Evolutionary conservation across 2,329 filamentous ascomycete species (phyloP).

Genomic region (Monilinia polystroma): DNA sequence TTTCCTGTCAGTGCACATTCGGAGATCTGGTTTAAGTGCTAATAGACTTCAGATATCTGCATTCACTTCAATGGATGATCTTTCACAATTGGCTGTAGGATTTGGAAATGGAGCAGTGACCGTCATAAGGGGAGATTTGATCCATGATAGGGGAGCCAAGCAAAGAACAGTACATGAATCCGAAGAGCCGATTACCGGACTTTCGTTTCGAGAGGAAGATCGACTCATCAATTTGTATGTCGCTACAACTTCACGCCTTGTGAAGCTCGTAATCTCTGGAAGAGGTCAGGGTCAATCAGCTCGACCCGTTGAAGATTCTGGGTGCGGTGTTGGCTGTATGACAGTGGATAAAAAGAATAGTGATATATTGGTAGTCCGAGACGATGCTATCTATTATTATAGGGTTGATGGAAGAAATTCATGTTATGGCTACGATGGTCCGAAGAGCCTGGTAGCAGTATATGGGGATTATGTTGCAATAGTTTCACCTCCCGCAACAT

Average conservation of each 20-base stretch:
- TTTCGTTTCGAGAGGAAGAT: conserved; percentile 67
- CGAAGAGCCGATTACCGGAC: conserved; percentile 90
- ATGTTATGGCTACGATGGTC: conserved; percentile 86
- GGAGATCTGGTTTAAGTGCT: not conserved
- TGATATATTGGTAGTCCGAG: conserved; percentile 86
- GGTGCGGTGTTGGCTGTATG: conserved; percentile 95
- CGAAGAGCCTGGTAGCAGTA: conserved; percentile 77
- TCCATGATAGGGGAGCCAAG: conserved; percentile 91
- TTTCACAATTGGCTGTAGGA: conserved; percentile 90
- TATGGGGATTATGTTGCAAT: conserved; percentile 86
- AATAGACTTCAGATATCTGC: conserved; percentile 66
- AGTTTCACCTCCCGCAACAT: conserved; percentile 67
- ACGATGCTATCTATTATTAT: conserved; percentile 96
- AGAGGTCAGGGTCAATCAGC: conserved; percentile 87
- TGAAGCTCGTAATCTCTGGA: conserved; percentile 83
- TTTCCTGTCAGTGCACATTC: conserved; percentile 67
- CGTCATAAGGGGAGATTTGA: conserved; percentile 87
- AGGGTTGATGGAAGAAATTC: conserved; percentile 79
- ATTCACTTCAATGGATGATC: conserved; percentile 80
- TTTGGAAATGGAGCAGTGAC: conserved; percentile 96
- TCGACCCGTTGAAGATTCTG: conserved; percentile 82
- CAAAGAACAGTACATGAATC: conserved; percentile 96
- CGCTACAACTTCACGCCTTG: conserved; percentile 82
- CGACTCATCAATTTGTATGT: conserved; percentile 79
- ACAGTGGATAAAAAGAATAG: conserved; percentile 75